Base-by-base conservation (phyloP, 2,329 filamentous ascomycete genomes). In the Epichloe sylvatica region DNA sequence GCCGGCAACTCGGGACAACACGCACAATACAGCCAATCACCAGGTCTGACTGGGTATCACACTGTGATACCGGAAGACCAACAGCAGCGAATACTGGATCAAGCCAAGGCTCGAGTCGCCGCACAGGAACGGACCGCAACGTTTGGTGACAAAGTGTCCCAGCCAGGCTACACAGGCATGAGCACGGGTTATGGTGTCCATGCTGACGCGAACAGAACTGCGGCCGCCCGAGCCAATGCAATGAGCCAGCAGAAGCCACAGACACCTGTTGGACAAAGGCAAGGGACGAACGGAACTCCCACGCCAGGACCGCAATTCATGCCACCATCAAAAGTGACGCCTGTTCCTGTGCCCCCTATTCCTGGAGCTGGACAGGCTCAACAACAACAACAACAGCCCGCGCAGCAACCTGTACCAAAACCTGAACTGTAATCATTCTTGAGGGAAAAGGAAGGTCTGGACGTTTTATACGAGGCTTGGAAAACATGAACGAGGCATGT, bases 31-130 rank as follows among this genome's bases (percentile, higher is more conserved):
- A 60, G 53, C 49, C 64, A 69, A 54, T 64, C 62, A 51, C 60
- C 65, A 23, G 68, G 67, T 15, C 60, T 69, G 4, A 67, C 70
- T 3, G 72, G 72, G 34, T 75, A 73, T 51, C 70, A 72, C 44
- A 73, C 70, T 5, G 70, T 74, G 44, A 73, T 74, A 57, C 67
- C 69, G 37, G 70, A 74, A 54, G 67, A 68, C 15, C 71, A 74
- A 51, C 72, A 75, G 56, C 70, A 72, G 56, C 69, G 72, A 49
- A 69, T 74, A 44, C 62, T 74, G 58, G 72, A 76, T 47, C 73
- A 76, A 58, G 71, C 73, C 7, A 71, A 72, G 49, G 72, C 71
- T 3, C 62, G 72, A 25, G 67, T 70, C 13, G 70, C 70, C 15
- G 70, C 70, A 0, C 69, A 71, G 46, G 68, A 71, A 53, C 64